Percentiles rank a stretch among this genome's conserved stretches.
Evolutionary conservation across 176 grass and related monocot species (phyloP).

Genomic region (Areca catechu): DNA sequence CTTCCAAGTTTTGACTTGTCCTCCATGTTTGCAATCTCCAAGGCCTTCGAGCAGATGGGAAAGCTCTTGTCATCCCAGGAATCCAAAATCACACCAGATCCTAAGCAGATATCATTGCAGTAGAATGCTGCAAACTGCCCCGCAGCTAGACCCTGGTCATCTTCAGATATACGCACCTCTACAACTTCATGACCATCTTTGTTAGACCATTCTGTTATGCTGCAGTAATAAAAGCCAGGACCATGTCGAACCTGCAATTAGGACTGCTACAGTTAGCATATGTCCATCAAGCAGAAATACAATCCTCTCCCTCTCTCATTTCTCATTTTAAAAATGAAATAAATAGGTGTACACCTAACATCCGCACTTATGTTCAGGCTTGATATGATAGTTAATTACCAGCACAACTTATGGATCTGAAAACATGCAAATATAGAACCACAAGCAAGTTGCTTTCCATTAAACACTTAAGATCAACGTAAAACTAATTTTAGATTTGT

Average conservation of each 20-base stretch:
- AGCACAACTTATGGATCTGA: too few relatives aligned
- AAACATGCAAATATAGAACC: too few relatives aligned
- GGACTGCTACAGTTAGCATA: neutral
- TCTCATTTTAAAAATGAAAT: too few relatives aligned
- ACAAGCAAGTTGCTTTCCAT: too few relatives aligned
- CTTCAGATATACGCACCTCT: conserved; percentile 56
- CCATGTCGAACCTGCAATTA: conserved; percentile 57
- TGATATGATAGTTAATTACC: too few relatives aligned
- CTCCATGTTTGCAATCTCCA: conserved; percentile 54
- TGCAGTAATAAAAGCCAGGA: conserved; percentile 74
- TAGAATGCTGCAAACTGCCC: conserved; percentile 93
- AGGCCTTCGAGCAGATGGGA: conserved; percentile 61
- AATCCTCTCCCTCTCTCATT: neutral
- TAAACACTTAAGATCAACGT: too few relatives aligned
- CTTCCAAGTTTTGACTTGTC: conserved; percentile 81
- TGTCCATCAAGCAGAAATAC: too few relatives aligned
- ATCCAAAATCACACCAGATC: conserved; percentile 77
- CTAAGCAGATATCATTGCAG: conserved; percentile 38
- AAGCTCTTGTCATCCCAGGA: conserved; percentile 61
- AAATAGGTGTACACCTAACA: too few relatives aligned
- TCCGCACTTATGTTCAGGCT: too few relatives aligned
- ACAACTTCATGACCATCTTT: conserved; percentile 29
- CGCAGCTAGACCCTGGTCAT: conserved; percentile 86
- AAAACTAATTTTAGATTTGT: too few relatives aligned
- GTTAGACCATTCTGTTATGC: conserved; percentile 23